Conservation (phyloP, 2,329 filamentous ascomycete genomes). For the Zasmidium angulare region DNA sequence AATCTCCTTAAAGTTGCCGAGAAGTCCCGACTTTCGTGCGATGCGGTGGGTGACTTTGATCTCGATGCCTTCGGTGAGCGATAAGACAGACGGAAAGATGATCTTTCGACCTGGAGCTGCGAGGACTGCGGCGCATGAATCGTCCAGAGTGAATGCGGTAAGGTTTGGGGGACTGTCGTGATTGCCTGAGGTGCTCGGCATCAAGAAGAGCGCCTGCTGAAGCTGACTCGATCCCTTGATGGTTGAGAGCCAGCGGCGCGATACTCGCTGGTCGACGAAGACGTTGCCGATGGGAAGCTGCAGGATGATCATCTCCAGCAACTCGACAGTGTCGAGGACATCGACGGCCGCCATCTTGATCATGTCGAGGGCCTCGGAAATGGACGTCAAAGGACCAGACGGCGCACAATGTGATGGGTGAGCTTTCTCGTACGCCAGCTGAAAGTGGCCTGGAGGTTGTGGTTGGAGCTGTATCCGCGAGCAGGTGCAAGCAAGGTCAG, state of each 20-base stretch:
- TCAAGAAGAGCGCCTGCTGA: constrained; percentile 28
- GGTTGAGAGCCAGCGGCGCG: constrained; percentile 19
- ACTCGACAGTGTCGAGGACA: constrained; percentile 26
- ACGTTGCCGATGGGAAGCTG: constrained; percentile 25
- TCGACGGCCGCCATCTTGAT: neutral
- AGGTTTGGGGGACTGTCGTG: neutral
- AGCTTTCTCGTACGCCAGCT: no score
- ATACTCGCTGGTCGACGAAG: constrained; percentile 25
- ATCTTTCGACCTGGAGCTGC: neutral
- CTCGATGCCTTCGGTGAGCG: neutral
- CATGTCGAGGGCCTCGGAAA: no score
- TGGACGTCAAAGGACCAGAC: no score
- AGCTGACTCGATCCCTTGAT: constrained; percentile 21
- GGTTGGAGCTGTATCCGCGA: no score
- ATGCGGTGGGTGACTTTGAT: no score
- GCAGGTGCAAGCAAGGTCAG: no score
- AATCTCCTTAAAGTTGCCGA: neutral
- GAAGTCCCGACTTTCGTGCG: neutral
- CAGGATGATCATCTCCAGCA: constrained; percentile 34
- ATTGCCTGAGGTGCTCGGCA: constrained; percentile 5
- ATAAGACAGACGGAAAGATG: neutral
- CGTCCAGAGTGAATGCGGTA: neutral
- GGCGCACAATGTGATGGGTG: no score
- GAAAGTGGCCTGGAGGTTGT: no score
- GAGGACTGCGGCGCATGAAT: constrained; percentile 3